A percentile compares a stretch with the other conserved stretches of the same genome.
Evolutionary conservation across 2,329 filamentous ascomycete genomes (phyloP).

Genomic region (Xylaria sp.): DNA sequence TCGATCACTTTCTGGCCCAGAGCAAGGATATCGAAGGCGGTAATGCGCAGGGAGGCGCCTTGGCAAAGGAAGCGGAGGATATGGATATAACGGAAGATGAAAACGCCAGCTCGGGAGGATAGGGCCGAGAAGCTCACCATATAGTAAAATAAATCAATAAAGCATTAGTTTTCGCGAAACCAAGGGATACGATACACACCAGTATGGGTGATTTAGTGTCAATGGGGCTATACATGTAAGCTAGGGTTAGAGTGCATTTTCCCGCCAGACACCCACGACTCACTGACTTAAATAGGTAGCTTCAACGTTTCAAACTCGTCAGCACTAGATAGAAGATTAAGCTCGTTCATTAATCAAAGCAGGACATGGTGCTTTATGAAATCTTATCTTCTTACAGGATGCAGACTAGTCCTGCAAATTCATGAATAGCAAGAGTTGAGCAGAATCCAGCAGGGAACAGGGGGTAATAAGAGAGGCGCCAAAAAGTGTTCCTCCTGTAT

Average conservation of each 20-base stretch:
- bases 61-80: slow-evolving; percentile 54
- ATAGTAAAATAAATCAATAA: slow-evolving; percentile 1
- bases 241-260: not conserved
- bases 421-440: not conserved
- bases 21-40: slow-evolving; percentile 60
- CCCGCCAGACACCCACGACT: not conserved
- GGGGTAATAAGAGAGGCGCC: not conserved
- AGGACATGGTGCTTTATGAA: not conserved
- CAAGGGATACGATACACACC: not conserved
- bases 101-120: slow-evolving; percentile 21
- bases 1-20: slow-evolving; percentile 68
- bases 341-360: not conserved
- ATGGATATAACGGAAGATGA: slow-evolving; percentile 43
- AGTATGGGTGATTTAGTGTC: not conserved
- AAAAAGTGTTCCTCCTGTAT: not conserved
- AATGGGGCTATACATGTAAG: not conserved
- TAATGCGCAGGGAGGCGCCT: slow-evolving; percentile 57
- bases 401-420: not conserved
- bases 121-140: not conserved
- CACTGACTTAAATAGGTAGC: not conserved
- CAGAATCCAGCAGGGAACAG: no score
- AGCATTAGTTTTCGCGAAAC: not conserved
- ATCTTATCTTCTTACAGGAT: not conserved
- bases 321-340: not conserved
- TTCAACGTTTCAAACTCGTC: not conserved